Evolutionary conservation across 768 basidiomycete genomes (phyloP).

Genomic region (Tylopilus felleus): DNA sequence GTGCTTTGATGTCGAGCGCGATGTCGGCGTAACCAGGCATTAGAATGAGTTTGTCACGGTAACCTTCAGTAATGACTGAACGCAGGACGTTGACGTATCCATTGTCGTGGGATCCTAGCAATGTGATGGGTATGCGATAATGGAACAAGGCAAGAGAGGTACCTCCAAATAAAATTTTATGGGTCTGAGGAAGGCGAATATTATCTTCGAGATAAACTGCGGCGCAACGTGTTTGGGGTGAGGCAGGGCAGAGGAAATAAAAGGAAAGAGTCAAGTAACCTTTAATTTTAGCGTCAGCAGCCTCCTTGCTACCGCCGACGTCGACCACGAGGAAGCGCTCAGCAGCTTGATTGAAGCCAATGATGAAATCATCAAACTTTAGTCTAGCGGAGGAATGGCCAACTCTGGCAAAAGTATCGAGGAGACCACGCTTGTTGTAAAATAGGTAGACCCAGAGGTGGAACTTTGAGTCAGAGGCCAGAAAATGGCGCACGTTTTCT

Average conservation of each 20-base stretch:
- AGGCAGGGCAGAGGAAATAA: constrained; percentile 1
- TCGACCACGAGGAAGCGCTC: constrained; percentile 68
- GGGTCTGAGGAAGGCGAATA: constrained; percentile 55
- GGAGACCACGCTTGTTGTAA: constrained; percentile 58
- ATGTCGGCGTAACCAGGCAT: constrained; percentile 61
- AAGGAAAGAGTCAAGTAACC: constrained; percentile 36
- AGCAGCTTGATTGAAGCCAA: constrained; percentile 68
- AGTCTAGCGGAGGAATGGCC: constrained; percentile 33
- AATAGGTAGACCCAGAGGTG: constrained; percentile 65
- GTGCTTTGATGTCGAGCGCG: constrained; percentile 55
- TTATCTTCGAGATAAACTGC: constrained; percentile 40
- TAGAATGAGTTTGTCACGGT: constrained; percentile 60
- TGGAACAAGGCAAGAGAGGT: constrained; percentile 8
- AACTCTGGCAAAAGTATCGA: constrained; percentile 43
- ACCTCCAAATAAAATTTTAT: constrained; percentile 69
- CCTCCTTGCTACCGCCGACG: constrained; percentile 69
- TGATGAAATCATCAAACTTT: constrained; percentile 60
- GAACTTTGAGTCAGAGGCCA: constrained; percentile 25
- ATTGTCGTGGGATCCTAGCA: constrained; percentile 66
- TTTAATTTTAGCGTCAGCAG: constrained; percentile 73
- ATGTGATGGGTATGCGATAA: constrained; percentile 1
- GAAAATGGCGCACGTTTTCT: constrained; percentile 26
- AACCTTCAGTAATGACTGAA: constrained; percentile 62
- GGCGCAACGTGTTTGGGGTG: constrained; percentile 2
- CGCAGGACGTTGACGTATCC: constrained; percentile 64